A percentile compares a stretch with the other conserved stretches of the same genome.
Conservation (phyloP, 2,329 filamentous ascomycete species). For the Penicillium sp. region DNA sequence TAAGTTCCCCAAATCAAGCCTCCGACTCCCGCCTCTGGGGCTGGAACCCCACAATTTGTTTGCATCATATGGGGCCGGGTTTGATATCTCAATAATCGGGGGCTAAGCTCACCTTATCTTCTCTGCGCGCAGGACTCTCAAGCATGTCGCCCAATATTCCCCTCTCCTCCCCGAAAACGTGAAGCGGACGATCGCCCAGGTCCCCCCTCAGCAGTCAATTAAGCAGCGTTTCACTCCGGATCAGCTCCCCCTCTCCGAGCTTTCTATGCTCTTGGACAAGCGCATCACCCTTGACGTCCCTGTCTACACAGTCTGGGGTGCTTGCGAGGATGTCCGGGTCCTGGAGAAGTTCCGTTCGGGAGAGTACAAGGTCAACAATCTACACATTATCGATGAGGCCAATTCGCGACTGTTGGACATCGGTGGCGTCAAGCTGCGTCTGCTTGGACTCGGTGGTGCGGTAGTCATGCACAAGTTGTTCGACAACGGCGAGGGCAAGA, state of each 20-base stretch:
- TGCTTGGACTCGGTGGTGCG: slow-evolving; percentile 90
- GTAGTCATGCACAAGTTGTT: slow-evolving; percentile 99
- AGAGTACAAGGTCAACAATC: slow-evolving; percentile 96
- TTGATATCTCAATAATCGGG: slow-evolving; percentile 4
- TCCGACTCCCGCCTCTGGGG: slow-evolving; percentile 8
- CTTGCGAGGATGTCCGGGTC: slow-evolving; percentile 96
- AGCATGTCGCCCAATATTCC: slow-evolving; percentile 98
- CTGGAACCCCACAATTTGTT: slow-evolving; percentile 9
- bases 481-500: slow-evolving; percentile 96
- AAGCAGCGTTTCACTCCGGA: slow-evolving; percentile 81
- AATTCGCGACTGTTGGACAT: slow-evolving; percentile 93
- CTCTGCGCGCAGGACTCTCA: slow-evolving; percentile 70
- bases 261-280: slow-evolving; percentile 84
- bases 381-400: slow-evolving; percentile 98
- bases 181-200: slow-evolving; percentile 66
- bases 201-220: slow-evolving; percentile 68
- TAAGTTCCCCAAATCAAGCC: slow-evolving; percentile 51
- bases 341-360: slow-evolving; percentile 96
- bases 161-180: slow-evolving; percentile 80
- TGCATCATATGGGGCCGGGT: slow-evolving; percentile 1
- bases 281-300: slow-evolving; percentile 90
- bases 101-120: slow-evolving; percentile 19
- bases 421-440: slow-evolving; percentile 90
- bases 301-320: slow-evolving; percentile 98
- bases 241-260: slow-evolving; percentile 88